A percentile compares a stretch with the other conserved stretches of the same genome.
These are phyloP conservation scores for Apiotrichum domesticum DNA, from an alignment of 1,284 basidiomycete species.

Conservation along the genomic window DNA sequence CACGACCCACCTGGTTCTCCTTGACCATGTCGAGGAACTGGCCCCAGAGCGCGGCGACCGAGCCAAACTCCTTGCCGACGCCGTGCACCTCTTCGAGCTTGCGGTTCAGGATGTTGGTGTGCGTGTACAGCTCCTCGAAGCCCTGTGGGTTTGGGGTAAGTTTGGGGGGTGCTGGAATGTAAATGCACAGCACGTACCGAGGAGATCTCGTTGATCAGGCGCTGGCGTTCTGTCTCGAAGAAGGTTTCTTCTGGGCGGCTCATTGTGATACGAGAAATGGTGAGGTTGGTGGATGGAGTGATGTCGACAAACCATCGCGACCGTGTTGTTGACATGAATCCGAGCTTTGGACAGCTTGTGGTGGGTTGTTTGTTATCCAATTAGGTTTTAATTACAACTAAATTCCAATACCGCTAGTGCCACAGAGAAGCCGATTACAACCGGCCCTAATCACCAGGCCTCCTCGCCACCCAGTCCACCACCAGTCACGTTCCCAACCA, in stretches of 20 bases:
- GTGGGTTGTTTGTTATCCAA: no score
- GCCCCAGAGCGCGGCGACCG: conserved; percentile 80
- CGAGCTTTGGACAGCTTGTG: no score
- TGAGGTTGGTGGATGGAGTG: neutral
- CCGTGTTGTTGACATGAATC: no score
- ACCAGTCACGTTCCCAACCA: neutral
- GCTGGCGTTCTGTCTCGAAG: conserved; percentile 44
- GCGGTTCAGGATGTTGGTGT: conserved; percentile 83
- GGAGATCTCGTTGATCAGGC: conserved; percentile 44
- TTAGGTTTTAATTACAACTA: no score
- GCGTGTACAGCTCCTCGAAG: conserved; percentile 79
- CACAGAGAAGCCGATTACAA: no score
- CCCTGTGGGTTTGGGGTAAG: conserved; percentile 52
- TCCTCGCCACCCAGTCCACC: neutral
- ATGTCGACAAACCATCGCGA: no score
- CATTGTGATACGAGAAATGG: neutral
- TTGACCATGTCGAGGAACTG: conserved; percentile 38
- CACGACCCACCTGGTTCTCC: conserved; percentile 34
- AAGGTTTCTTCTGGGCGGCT: conserved; percentile 20
- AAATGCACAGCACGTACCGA: conserved; percentile 24
- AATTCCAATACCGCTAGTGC: no score
- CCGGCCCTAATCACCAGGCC: no score
- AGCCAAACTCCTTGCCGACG: conserved; percentile 88
- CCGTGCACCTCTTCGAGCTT: conserved; percentile 86
- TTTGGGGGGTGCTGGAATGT: neutral